Base-by-base conservation (phyloP, 73 alveolate genomes). In the Tetrahymena borealis region DNA sequence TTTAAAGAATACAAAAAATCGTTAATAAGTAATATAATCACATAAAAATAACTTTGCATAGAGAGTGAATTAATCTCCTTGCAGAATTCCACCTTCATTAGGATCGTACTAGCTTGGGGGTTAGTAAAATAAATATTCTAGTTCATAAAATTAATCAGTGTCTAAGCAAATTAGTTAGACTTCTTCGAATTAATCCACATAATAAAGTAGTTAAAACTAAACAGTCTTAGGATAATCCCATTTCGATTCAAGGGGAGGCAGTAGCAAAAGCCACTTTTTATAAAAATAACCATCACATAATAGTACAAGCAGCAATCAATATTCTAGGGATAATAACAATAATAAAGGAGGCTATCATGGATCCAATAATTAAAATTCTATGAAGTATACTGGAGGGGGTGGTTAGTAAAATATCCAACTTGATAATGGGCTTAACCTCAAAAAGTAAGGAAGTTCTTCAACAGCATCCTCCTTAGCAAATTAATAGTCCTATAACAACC, bases 1-100 rank as follows among this genome's bases (percentile, higher is more conserved):
- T 40, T 97, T 98, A 38, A 98, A 96, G 90, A 96, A 95, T 91
- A 99, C 97, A 93, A 96, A 60, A 60, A 60, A 60, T 60, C n/a
- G 85, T 24, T 24, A 60, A 5, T 35, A 60, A 60, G 85, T 60
- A 1, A 60, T 60, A 18, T 60, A 60, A 60, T 60, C 85, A 24
- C 85, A 60, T 60, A 60, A 60, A 60, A 60, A 60, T n/a, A 60
- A 60, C 28, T 60, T 60, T 28, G 31, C 31, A 13, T n/a, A 60
- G 28, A 60, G 85, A 60, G 37, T 18, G 28, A 60, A 60, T n/a
- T 6, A 24, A 35, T 60, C 85, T 18, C 85, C 85, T 60, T 60
- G 37, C 28, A 60, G 85, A 60, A 60, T 60, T 9, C 85, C 85
- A 24, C 85, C 85, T 6, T 60, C n/a, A 60, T 15, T 39, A 9